These are phyloP conservation scores for Cephaloascus fragrans DNA, from an alignment of 805 yeast species.

Conservation along the genomic window DNA sequence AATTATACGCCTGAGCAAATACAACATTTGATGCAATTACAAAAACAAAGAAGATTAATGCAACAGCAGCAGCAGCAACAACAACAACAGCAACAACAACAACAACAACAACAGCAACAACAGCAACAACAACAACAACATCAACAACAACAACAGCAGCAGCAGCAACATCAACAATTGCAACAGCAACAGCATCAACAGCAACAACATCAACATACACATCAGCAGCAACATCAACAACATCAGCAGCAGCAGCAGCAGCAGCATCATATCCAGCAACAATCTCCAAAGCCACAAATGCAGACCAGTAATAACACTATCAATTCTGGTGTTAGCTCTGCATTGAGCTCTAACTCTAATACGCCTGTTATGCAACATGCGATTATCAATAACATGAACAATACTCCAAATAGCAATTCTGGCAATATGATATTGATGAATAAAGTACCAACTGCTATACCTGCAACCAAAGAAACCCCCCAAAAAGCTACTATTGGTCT, in stretches of 20 bases:
- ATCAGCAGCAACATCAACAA: constrained; percentile 1
- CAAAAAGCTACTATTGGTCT: no score
- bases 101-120: constrained; percentile 8
- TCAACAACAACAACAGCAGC: neutral
- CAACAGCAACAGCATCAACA: constrained; percentile 8
- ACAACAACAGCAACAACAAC: constrained; percentile 8
- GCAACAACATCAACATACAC: neutral
- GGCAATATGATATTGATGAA: neutral
- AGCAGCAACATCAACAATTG: constrained; percentile 4
- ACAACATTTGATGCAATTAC: constrained; percentile 44
- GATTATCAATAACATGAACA: neutral
- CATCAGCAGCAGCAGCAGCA: constrained; percentile 4
- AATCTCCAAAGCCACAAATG: neutral
- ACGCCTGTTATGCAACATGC: neutral
- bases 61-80: constrained; percentile 30
- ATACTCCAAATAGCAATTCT: neutral
- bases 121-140: constrained; percentile 11
- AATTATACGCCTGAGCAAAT: constrained; percentile 53
- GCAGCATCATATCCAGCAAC: neutral
- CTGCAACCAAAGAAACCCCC: neutral
- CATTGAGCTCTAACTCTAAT: neutral
- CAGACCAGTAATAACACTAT: neutral
- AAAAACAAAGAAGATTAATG: constrained; percentile 38
- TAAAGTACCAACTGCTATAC: neutral
- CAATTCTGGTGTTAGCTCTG: constrained; percentile 1